Evolutionary conservation across 2,329 filamentous ascomycete genomes (phyloP).

Genomic region (Byssothecium circinans): DNA sequence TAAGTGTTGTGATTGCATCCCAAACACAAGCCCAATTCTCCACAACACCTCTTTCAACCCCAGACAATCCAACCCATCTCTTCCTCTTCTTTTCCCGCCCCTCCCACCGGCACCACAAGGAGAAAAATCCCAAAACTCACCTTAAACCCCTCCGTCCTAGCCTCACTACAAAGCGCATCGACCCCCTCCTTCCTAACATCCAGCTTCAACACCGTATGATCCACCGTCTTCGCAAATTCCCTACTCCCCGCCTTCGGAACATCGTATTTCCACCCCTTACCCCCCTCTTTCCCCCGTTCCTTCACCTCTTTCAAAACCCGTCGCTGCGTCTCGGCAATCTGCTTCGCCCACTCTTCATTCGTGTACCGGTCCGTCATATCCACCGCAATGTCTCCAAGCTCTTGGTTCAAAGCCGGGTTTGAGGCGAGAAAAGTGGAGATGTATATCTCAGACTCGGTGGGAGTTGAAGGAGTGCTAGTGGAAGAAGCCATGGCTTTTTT

Average conservation of each 20-base stretch:
- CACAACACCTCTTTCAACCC: too few species aligned
- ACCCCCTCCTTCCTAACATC: slow-evolving; percentile 54
- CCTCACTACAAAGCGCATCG: slow-evolving; percentile 59
- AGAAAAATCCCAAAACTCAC: too few species aligned
- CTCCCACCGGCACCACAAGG: too few species aligned
- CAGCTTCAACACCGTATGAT: slow-evolving; percentile 55
- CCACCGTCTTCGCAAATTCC: slow-evolving; percentile 44
- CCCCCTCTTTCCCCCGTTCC: slow-evolving; percentile 26
- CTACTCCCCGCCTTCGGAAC: slow-evolving; percentile 31
- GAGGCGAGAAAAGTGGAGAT: slow-evolving; percentile 38
- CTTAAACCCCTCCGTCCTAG: slow-evolving; percentile 50
- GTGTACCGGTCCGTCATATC: slow-evolving; percentile 48
- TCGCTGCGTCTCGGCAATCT: slow-evolving; percentile 43
- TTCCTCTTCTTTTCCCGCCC: too few species aligned
- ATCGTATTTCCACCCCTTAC: slow-evolving; percentile 21
- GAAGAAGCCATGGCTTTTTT: slow-evolving; percentile 8
- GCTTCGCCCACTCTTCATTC: slow-evolving; percentile 48
- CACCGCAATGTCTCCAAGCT: slow-evolving; percentile 29
- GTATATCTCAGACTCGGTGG: slow-evolving; percentile 38
- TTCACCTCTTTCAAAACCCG: slow-evolving; percentile 31
- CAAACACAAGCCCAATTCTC: too few species aligned
- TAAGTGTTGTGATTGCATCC: too few species aligned
- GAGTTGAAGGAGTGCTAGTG: slow-evolving; percentile 21
- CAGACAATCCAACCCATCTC: too few species aligned
- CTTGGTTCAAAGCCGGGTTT: slow-evolving; percentile 32